phyloP scores from a whole-genome alignment of 2,329 filamentous ascomycete species.

The Fusarium tricinctum region DNA sequence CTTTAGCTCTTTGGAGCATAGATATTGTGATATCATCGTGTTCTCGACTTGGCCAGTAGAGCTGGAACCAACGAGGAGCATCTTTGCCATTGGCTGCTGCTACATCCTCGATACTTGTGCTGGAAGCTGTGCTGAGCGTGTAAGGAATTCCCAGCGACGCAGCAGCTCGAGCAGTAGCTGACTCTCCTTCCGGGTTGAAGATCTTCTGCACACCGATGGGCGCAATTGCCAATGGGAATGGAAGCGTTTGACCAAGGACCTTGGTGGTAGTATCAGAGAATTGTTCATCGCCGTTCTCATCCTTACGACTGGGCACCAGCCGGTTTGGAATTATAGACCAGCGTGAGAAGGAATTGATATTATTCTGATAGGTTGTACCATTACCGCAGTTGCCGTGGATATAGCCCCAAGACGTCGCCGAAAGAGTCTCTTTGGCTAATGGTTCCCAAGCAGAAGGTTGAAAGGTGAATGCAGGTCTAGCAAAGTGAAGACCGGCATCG shows the following conservation, averaged over 20 bases:
- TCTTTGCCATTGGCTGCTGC: constrained; percentile 17
- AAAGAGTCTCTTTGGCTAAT: constrained; percentile 25
- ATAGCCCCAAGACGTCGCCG: constrained; percentile 34
- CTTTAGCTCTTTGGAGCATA: constrained; percentile 12
- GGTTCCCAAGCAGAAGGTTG: constrained; percentile 26
- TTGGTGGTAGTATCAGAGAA: constrained; percentile 27
- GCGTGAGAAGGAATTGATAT: constrained; percentile 10
- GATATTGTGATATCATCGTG: constrained; percentile 36
- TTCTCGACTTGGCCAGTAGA: constrained; percentile 35
- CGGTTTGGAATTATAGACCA: constrained; percentile 28
- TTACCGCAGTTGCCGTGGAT: constrained; percentile 34
- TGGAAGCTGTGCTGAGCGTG: constrained; percentile 29
- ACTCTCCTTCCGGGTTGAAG: constrained; percentile 30
- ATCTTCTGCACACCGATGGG: constrained; percentile 29
- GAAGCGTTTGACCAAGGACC: constrained; percentile 25
- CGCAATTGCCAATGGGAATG: constrained; percentile 27
- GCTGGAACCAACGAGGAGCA: constrained; percentile 26
- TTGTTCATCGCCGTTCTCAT: constrained; percentile 22
- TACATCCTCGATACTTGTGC: constrained; percentile 34
- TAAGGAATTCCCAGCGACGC: constrained; percentile 13
- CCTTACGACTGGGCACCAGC: constrained; percentile 19
- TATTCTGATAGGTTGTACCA: constrained; percentile 30
- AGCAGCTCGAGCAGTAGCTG: constrained; percentile 12
- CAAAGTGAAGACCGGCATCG: constrained; percentile 20
- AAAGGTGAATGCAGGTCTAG: constrained; percentile 17